phyloP scores from a whole-genome alignment of 2,329 filamentous ascomycete species.

The Trichocomaceae sp. region DNA sequence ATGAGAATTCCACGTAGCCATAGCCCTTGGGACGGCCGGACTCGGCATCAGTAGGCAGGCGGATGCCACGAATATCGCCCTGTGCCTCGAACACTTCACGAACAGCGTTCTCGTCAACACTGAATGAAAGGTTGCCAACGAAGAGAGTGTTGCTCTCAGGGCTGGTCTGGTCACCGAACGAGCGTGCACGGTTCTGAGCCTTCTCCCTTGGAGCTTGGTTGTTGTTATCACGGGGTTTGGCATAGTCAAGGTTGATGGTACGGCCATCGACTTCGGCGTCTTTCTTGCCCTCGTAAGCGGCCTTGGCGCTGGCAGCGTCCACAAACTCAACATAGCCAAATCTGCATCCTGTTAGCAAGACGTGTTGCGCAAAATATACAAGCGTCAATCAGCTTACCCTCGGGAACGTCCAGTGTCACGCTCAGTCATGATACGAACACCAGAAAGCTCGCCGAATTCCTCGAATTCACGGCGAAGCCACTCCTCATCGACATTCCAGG shows the following conservation, averaged over 20 bases:
- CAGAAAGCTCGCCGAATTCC: constrained; percentile 63
- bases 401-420: constrained; percentile 74
- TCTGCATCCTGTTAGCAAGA: constrained; percentile 28
- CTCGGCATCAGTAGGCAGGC: constrained; percentile 82
- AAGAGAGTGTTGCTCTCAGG: constrained; percentile 81
- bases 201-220: constrained; percentile 58
- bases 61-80: constrained; percentile 67
- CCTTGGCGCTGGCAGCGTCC: constrained; percentile 59
- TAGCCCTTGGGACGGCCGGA: constrained; percentile 83
- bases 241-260: constrained; percentile 70
- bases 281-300: constrained; percentile 69
- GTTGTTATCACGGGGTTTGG: constrained; percentile 57
- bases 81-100: constrained; percentile 66
- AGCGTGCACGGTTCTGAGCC: constrained; percentile 45
- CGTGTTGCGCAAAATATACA: neutral
- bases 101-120: constrained; percentile 69
- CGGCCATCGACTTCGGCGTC: constrained; percentile 68
- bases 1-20: constrained; percentile 79
- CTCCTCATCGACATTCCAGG: constrained; percentile 84
- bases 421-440: constrained; percentile 77
- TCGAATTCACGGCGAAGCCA: constrained; percentile 75
- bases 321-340: constrained; percentile 91
- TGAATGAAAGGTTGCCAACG: constrained; percentile 84
- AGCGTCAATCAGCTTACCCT: constrained; percentile 46
- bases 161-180: constrained; percentile 71